Conservation (phyloP, 1,284 basidiomycete genomes). For the Hemileia vastatrix region DNA sequence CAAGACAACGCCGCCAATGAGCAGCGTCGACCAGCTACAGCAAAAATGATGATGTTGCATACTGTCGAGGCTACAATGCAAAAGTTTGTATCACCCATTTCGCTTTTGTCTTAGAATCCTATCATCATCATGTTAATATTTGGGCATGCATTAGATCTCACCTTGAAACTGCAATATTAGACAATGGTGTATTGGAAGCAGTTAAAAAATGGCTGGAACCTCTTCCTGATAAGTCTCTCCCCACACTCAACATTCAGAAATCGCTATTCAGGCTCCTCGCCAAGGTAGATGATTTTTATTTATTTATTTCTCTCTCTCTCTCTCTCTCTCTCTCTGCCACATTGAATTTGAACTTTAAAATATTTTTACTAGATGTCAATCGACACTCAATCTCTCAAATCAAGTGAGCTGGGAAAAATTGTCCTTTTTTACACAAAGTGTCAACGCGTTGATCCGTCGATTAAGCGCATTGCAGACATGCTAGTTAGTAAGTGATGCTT, state of each 20-base stretch:
- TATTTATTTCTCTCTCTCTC: not conserved
- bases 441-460: constrained; percentile 72
- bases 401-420: constrained; percentile 80
- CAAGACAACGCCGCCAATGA: constrained; percentile 73
- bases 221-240: constrained; percentile 78
- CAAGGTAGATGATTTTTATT: constrained; percentile 47
- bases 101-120: constrained; percentile 4
- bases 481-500: constrained; percentile 63
- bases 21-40: constrained; percentile 70
- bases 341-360: not conserved
- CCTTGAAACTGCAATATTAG: constrained; percentile 81
- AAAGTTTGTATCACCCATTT: constrained; percentile 57
- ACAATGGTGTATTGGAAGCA: constrained; percentile 86
- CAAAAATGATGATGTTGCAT: constrained; percentile 73
- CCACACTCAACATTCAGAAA: constrained; percentile 88
- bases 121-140: not conserved
- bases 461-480: constrained; percentile 68
- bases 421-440: constrained; percentile 92
- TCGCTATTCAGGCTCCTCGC: constrained; percentile 75
- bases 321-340: not conserved
- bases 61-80: constrained; percentile 86
- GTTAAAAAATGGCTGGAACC: constrained; percentile 91
- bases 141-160: constrained; percentile 53
- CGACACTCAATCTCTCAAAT: constrained; percentile 81
- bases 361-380: constrained; percentile 60